phyloP scores from a whole-genome alignment of 2,329 filamentous ascomycete species.

The Orbilia javanica region DNA sequence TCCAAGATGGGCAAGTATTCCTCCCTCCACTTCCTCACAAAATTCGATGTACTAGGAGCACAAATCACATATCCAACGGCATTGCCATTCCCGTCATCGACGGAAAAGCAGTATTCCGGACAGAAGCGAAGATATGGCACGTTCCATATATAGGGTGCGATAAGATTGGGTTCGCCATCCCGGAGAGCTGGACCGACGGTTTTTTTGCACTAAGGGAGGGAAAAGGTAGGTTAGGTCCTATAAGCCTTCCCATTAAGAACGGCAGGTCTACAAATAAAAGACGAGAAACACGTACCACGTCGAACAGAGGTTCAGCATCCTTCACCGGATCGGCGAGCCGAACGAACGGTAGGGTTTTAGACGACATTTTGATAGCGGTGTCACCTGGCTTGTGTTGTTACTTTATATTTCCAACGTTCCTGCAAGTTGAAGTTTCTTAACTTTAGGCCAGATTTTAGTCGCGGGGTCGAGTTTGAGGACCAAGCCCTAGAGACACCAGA shows the following conservation, averaged over 20 bases:
- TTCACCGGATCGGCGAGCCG: slow-evolving; percentile 45
- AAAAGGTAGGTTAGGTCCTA: slow-evolving; percentile 4
- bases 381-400: slow-evolving; percentile 18
- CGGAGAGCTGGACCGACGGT: slow-evolving; percentile 57
- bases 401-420: not conserved
- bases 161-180: slow-evolving; percentile 39
- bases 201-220: slow-evolving; percentile 48
- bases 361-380: slow-evolving; percentile 31
- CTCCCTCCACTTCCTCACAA: slow-evolving; percentile 62
- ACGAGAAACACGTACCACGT: slow-evolving; percentile 31
- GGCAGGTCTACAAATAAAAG: not conserved
- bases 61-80: slow-evolving; percentile 66
- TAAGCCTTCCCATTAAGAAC: not conserved
- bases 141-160: slow-evolving; percentile 61
- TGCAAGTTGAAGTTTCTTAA: not conserved
- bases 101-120: slow-evolving; percentile 63
- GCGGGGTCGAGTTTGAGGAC: too few species aligned
- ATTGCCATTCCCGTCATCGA: slow-evolving; percentile 63
- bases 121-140: slow-evolving; percentile 63
- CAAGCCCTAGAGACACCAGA: not conserved
- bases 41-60: slow-evolving; percentile 62
- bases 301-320: slow-evolving; percentile 46
- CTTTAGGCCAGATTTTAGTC: not conserved
- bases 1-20: slow-evolving; percentile 62
- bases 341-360: slow-evolving; percentile 38